These are phyloP conservation scores for Chimonanthus salicifolius DNA, from an alignment of 164 flowering plant genomes.

Conservation along the genomic window DNA sequence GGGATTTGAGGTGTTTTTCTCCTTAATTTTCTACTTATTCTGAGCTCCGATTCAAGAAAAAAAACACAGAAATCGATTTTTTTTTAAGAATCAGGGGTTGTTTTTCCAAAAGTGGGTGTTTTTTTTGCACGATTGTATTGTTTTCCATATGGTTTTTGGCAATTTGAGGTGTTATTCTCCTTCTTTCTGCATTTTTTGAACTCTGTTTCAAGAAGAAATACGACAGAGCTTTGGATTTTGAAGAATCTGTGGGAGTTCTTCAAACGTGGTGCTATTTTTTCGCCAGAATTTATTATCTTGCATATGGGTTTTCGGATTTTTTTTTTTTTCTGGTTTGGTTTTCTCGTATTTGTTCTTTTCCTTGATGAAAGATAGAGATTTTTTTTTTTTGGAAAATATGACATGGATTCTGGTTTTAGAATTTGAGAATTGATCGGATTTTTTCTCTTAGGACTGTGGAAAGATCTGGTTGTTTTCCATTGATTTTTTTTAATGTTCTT, in stretches of 20 bases:
- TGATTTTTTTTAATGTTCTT: conserved; percentile 11
- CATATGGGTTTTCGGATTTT: neutral
- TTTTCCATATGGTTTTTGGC: neutral
- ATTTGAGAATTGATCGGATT: conserved; percentile 4
- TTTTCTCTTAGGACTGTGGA: neutral
- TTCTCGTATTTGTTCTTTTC: neutral
- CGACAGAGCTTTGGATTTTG: neutral
- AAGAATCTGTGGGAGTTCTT: neutral
- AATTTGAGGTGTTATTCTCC: neutral
- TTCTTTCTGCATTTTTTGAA: neutral
- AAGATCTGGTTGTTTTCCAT: conserved; percentile 5
- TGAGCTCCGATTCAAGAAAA: neutral
- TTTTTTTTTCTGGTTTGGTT: neutral
- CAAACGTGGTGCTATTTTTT: neutral
- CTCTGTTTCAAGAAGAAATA: neutral
- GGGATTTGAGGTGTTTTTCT: neutral
- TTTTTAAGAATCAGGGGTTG: neutral
- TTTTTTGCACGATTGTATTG: neutral
- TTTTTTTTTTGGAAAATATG: neutral
- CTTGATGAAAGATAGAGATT: neutral
- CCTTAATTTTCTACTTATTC: neutral
- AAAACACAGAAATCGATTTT: neutral
- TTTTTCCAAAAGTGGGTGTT: neutral
- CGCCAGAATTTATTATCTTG: neutral
- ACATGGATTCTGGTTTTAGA: neutral